Evolutionary conservation across 768 basidiomycete species (phyloP).

Genomic region (Hydnum rufescens): DNA sequence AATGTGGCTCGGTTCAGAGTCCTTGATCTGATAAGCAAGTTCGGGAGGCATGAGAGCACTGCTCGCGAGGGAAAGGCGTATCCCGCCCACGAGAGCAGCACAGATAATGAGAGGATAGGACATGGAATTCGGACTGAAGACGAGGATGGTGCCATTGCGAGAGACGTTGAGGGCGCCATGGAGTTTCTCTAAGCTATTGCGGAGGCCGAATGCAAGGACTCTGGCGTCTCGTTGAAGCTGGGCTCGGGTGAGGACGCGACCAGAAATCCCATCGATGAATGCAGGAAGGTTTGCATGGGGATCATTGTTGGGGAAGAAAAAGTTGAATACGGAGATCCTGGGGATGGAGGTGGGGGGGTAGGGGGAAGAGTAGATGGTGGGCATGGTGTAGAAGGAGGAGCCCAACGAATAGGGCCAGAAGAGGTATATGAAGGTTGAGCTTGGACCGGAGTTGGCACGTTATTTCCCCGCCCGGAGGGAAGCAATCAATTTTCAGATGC

Average conservation of each 20-base stretch:
- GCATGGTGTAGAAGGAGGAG: too few relatives aligned
- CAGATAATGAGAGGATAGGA: constrained; percentile 12
- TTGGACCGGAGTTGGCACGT: too few relatives aligned
- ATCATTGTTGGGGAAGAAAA: not conserved
- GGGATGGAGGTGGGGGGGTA: not conserved
- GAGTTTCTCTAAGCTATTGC: not conserved
- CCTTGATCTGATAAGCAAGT: constrained; percentile 19
- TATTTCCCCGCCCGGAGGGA: too few relatives aligned
- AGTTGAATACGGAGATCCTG: not conserved
- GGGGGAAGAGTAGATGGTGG: not conserved
- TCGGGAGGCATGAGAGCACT: constrained; percentile 16
- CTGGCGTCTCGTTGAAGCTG: not conserved
- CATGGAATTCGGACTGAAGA: constrained; percentile 14
- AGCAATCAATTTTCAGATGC: too few relatives aligned
- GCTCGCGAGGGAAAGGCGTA: constrained; percentile 16
- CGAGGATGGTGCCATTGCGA: not conserved
- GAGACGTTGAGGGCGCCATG: not conserved
- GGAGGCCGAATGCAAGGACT: not conserved
- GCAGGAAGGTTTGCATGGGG: not conserved
- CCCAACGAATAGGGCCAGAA: too few relatives aligned
- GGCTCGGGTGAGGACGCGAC: not conserved
- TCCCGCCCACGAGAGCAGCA: constrained; percentile 13
- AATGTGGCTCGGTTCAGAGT: constrained; percentile 16
- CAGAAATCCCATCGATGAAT: not conserved
- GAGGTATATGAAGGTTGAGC: too few relatives aligned